A percentile compares a stretch with the other conserved stretches of the same genome.
These are phyloP conservation scores for Lentinula aciculospora DNA, from an alignment of 768 basidiomycete species.

Conservation along the genomic window DNA sequence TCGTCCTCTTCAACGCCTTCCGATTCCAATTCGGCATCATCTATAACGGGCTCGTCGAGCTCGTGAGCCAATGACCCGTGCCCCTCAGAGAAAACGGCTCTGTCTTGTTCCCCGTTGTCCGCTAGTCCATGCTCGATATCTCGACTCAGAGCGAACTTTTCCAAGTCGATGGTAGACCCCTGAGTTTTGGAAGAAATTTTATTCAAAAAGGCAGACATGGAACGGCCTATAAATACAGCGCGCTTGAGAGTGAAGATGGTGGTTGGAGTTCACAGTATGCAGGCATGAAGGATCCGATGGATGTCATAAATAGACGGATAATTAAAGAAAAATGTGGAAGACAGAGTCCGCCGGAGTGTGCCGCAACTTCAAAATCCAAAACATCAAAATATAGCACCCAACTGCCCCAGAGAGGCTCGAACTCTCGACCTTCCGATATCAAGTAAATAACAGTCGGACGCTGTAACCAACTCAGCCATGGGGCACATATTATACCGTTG, in stretches of 20 bases:
- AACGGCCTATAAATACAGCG: too few relatives aligned
- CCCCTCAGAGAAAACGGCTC: neutral
- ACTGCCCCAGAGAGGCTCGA: neutral
- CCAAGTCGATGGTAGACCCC: neutral
- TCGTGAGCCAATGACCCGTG: neutral
- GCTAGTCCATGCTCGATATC: neutral
- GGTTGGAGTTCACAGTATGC: neutral
- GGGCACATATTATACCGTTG: constrained; percentile 43
- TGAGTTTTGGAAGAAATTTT: neutral
- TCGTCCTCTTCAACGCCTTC: neutral
- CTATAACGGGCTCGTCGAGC: neutral
- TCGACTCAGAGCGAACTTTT: neutral
- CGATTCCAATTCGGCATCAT: neutral
- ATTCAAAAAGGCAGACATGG: neutral
- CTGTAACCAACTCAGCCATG: constrained; percentile 77
- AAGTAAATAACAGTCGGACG: constrained; percentile 60
- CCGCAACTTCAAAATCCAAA: too few relatives aligned
- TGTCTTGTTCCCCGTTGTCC: neutral
- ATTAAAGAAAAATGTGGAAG: too few relatives aligned
- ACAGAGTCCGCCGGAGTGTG: too few relatives aligned
- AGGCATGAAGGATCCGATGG: neutral
- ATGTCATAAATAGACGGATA: too few relatives aligned
- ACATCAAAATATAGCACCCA: too few relatives aligned
- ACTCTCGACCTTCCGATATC: neutral
- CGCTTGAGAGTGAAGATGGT: neutral